A percentile compares a stretch with the other conserved stretches of the same genome.
phyloP scores from a whole-genome alignment of 2,329 filamentous ascomycete genomes.

The Trichoderma polysporum region DNA sequence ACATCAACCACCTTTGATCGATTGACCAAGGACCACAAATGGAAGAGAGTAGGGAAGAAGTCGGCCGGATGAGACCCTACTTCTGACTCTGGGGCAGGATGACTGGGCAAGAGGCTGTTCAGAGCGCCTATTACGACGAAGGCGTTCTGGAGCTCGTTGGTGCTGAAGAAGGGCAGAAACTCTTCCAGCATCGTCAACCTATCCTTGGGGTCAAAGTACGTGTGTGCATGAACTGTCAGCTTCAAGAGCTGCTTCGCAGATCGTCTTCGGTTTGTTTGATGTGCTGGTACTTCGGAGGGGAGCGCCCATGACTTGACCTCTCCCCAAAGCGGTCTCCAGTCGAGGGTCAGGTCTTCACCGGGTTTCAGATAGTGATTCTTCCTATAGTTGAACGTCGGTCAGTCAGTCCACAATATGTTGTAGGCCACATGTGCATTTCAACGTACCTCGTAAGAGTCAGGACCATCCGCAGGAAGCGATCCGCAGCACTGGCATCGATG shows the following conservation, averaged over 20 bases:
- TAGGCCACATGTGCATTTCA: not conserved
- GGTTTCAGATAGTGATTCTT: slow-evolving; percentile 95
- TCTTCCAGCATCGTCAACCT: slow-evolving; percentile 79
- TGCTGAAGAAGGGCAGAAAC: slow-evolving; percentile 84
- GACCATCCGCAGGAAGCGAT: slow-evolving; percentile 96
- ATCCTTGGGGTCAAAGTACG: slow-evolving; percentile 89
- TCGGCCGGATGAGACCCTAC: slow-evolving; percentile 80
- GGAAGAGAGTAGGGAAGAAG: slow-evolving; percentile 91
- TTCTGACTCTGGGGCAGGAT: slow-evolving; percentile 69
- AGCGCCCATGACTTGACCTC: slow-evolving; percentile 90
- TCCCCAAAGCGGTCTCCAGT: slow-evolving; percentile 91
- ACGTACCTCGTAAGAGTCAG: slow-evolving; percentile 88
- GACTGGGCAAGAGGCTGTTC: slow-evolving; percentile 84
- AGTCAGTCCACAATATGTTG: not conserved
- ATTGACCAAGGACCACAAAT: slow-evolving; percentile 91
- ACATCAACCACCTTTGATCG: slow-evolving; percentile 85
- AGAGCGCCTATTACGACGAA: slow-evolving; percentile 89
- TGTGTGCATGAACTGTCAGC: slow-evolving; percentile 83
- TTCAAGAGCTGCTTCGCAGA: slow-evolving; percentile 72
- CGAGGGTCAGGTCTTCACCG: slow-evolving; percentile 81
- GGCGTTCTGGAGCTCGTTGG: slow-evolving; percentile 85
- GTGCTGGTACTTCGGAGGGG: slow-evolving; percentile 74
- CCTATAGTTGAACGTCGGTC: slow-evolving; percentile 44
- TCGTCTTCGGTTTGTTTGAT: slow-evolving; percentile 56
- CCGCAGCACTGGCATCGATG: slow-evolving; percentile 75